phyloP scores from a whole-genome alignment of 768 basidiomycete species.

The Mrakia frigida region DNA sequence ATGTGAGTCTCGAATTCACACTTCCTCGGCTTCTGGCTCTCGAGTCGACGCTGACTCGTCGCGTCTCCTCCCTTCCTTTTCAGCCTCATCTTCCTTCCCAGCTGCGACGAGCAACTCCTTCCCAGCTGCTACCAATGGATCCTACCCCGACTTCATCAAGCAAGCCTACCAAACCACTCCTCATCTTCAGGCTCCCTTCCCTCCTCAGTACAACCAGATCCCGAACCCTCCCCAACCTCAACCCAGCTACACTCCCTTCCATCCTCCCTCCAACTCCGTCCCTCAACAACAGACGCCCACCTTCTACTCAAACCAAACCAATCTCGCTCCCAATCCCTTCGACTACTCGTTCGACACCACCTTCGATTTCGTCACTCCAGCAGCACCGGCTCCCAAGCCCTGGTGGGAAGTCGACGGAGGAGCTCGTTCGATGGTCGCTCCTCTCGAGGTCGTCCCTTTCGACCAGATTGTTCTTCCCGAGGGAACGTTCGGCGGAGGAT shows the following conservation, averaged over 20 bases:
- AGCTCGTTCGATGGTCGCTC: slow-evolving; percentile 1
- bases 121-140: neutral
- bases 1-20: neutral
- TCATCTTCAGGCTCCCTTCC: neutral
- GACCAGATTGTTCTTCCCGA: neutral
- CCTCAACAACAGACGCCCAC: neutral
- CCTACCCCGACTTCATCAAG: slow-evolving; percentile 2
- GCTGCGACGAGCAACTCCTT: neutral
- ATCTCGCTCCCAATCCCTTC: neutral
- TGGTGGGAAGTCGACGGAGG: slow-evolving; percentile 16
- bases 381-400: neutral
- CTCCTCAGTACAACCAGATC: neutral
- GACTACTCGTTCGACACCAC: neutral
- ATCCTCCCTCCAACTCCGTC: neutral
- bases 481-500: neutral
- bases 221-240: neutral
- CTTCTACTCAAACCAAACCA: neutral
- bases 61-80: neutral
- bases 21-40: neutral
- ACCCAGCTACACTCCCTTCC: neutral
- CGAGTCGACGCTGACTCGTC: neutral
- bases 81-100: neutral
- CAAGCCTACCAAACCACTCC: slow-evolving; percentile 2
- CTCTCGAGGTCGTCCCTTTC: neutral
- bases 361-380: neutral